Conservation (phyloP, 306 rosid genomes). For the Vachellia pachyceras region DNA sequence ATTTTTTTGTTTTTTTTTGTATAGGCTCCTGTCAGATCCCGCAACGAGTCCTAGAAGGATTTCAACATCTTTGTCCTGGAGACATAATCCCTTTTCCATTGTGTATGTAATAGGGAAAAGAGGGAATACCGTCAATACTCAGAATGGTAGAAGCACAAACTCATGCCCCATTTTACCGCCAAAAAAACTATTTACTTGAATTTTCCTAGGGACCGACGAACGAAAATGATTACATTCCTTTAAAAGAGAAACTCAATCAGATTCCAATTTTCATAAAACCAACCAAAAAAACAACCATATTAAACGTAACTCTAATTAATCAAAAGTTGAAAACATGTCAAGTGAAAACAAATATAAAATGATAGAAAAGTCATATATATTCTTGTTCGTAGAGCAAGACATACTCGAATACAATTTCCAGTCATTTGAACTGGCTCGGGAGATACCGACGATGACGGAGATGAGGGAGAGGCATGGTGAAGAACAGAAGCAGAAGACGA, state of each 20-base stretch:
- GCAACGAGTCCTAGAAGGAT: neutral
- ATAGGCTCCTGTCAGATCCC: neutral
- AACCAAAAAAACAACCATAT: neutral
- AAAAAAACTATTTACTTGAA: neutral
- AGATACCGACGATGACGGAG: constrained; percentile 39
- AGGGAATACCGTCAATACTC: neutral
- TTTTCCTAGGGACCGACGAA: neutral
- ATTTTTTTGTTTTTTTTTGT: neutral
- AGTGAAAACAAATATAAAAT: neutral
- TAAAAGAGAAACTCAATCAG: neutral
- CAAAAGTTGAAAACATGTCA: neutral
- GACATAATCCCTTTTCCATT: neutral
- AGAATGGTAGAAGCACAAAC: neutral
- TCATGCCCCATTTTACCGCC: no score
- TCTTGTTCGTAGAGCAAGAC: neutral
- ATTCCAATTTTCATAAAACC: neutral
- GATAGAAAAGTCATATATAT: neutral
- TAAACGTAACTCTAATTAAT: neutral
- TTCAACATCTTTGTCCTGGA: neutral
- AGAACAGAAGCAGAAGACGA: constrained; percentile 54
- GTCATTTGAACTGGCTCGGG: constrained; percentile 55
- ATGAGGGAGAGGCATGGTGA: constrained; percentile 48
- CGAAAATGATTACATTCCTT: neutral
- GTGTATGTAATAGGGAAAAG: neutral
- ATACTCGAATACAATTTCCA: constrained; percentile 60